Evolutionary conservation across 257 asterid species (phyloP), one percentile per base, ranked within the genome.

Genomic region (Forsythia suspensa): DNA sequence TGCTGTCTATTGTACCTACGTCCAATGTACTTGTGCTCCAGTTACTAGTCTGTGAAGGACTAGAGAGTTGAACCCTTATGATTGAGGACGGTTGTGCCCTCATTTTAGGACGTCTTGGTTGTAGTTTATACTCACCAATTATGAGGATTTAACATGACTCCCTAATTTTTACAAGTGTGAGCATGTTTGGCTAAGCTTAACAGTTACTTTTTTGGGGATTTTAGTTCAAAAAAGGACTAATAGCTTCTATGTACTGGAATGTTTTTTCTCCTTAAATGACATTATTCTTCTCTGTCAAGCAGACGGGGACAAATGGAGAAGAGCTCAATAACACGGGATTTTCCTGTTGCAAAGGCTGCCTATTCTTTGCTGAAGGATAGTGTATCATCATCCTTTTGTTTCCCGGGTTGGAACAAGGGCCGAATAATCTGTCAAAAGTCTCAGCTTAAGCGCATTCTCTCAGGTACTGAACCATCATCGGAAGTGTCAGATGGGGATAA

Each of bases 361-460:
- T 91, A 91, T 82, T 81, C 92, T 51, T 89, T 95, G 82, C 91
- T 95, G 42, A 92, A 88, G 82, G 94, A 95, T 43, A 74, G 44
- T 79, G 81, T 93, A 75, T 93, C 97, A 65, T 73, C 99, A 41
- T 84, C 94, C 63, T 95, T 95, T 77, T 76, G 90, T 86, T 93
- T 85, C 82, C 97, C 99, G 6, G 97, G 94, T 51, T 93, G 98
- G 98, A 93, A 90, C 76, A 93, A 91, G 89, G 97, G 97, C n/a
- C 82, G 99, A 72, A 92, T 95, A 65, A 80, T 88, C 81, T 93
- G 99, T 77, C 99, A 88, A 77, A 90, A 87, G 83, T 66, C 98
- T 80, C 97, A 91, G 84, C 92, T 95, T 20, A 93, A 92, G 85
- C 95, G 92, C 15, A 12, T 85, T 40, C 86, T 91, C 72, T 79